These are phyloP conservation scores for Mercurialis annua DNA, from an alignment of 345 rosid species.

Conservation along the genomic window DNA sequence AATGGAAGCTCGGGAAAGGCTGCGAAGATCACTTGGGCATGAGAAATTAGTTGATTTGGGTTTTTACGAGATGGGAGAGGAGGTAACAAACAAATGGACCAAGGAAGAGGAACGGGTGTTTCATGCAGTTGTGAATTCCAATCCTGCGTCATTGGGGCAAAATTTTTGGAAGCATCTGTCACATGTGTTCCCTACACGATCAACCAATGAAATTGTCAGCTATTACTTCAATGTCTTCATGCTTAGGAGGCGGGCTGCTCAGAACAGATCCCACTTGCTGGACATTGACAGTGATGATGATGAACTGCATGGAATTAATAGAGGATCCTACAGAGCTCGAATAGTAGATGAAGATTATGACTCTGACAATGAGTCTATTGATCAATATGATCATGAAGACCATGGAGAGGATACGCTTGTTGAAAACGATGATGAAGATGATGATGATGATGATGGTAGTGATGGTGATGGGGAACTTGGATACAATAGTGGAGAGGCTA, in stretches of 20 bases:
- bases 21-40: slow-evolving; percentile 41
- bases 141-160: slow-evolving; percentile 46
- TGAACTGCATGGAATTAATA: slow-evolving; percentile 48
- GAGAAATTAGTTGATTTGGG: slow-evolving; percentile 53
- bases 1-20: slow-evolving; percentile 49
- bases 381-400: slow-evolving; percentile 25
- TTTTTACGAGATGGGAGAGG: slow-evolving; percentile 72
- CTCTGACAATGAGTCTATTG: slow-evolving; percentile 50
- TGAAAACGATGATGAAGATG: slow-evolving; percentile 20
- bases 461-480: slow-evolving; percentile 12
- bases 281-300: slow-evolving; percentile 79
- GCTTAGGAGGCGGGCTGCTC: slow-evolving; percentile 55
- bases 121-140: slow-evolving; percentile 57
- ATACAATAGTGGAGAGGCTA: slow-evolving; percentile 13
- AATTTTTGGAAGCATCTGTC: slow-evolving; percentile 65
- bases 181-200: slow-evolving; percentile 48
- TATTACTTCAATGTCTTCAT: slow-evolving; percentile 75
- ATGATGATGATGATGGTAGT: slow-evolving; percentile 23
- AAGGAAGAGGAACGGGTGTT: slow-evolving; percentile 55
- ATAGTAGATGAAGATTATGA: slow-evolving; percentile 46
- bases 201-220: slow-evolving; percentile 60
- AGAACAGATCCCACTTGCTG: slow-evolving; percentile 48
- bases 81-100: slow-evolving; percentile 50
- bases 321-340: slow-evolving; percentile 20
- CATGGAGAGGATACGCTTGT: slow-evolving; percentile 18